Evolutionary conservation across 768 basidiomycete genomes (phyloP), one percentile per base, ranked within the genome.

Genomic region (Kwoniella botswanensis): DNA sequence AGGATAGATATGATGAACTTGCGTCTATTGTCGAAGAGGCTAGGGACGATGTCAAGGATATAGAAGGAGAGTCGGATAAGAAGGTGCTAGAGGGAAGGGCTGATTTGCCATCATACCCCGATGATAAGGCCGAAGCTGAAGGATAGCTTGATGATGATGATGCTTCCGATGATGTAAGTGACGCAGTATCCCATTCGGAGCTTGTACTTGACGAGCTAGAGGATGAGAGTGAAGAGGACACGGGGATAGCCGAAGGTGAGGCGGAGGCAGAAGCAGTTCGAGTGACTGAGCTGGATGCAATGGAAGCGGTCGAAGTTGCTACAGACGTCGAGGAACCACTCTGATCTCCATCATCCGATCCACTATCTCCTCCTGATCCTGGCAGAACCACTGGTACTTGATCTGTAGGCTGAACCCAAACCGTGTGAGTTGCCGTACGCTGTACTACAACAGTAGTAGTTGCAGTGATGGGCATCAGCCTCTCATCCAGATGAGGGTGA

Each of bases 401-500:
- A 54, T 72, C 75, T 11, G 80, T 78, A 10, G 79, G 76, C 26
- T 64, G 55, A 1, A 77, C 79, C 79, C 80, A 81, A 0, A 82
- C 73, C 10, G 78, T 79, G 21, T 65, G 57, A 4, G 71, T 71
- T 43, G 35, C 73, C 7, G 82, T 83, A 52, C 74, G 74, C 24
- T 79, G 65, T 17, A 81, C 74, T 15, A 76, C 69, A 22, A 83
- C 73, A 0, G 79, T 81, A 0, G 78, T 83, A 1, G 82, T 83
- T 5, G 82, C 78, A 13, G 82, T 83, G 66, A 83, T 82, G 2
- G 82, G 82, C 58, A 82, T 42, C 7, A 67, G 26, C 10, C 80
- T 69, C 67, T 81, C 78, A 52, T 81, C 78, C 29, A 81, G 70
- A 59, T 73, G 63, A 54, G 55, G 50, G 22, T 70, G 62, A 2